Base-by-base conservation (phyloP, 1,139 yeast species). In the Kurtzmaniella quercitrusa region DNA sequence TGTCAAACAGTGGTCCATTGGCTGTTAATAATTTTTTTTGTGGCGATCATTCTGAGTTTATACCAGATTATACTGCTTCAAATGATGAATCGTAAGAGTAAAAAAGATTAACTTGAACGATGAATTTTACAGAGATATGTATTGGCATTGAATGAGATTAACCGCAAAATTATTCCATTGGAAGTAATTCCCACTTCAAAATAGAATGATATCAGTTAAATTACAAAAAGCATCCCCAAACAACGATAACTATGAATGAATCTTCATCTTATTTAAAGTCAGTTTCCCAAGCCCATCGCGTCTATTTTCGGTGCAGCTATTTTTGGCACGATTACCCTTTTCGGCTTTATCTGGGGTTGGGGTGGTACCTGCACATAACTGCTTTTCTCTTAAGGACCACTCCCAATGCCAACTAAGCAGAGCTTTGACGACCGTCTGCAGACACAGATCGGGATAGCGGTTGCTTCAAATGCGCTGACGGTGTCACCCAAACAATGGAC, bases 51-150 rank as follows among this genome's bases (percentile, higher is more conserved):
- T 19, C 76, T 84, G 14, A 82, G 91, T 52, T 68, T 77, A 32
- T 84, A 88, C 82, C 93, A 85, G 63, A 60, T 82, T 57, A 67
- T 74, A 48, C 84, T 80, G 45, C 65, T 83, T 47, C 76, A 80
- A 52, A 65, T 81, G 16, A 82, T 82, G 43, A 82, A 82, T 60
- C 84, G 80, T 56, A 82, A 82, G 58, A 72, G 33, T 16, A 38
- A 38, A 32, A 26, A 18, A 17, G 19, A 41, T 18, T 16, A 18
- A 38, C n/a, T n/a, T n/a, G n/a, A n/a, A n/a, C n/a, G n/a, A n/a
- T n/a, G n/a, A n/a, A n/a, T n/a, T n/a, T n/a, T n/a, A n/a, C n/a
- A n/a, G n/a, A n/a, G n/a, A n/a, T n/a, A n/a, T n/a, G n/a, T n/a
- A n/a, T n/a, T n/a, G n/a, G n/a, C n/a, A n/a, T n/a, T n/a, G n/a